Evolutionary conservation across 2,329 filamentous ascomycete species (phyloP), one percentile per base, ranked within the genome.

Genomic region (Drechmeria coniospora): DNA sequence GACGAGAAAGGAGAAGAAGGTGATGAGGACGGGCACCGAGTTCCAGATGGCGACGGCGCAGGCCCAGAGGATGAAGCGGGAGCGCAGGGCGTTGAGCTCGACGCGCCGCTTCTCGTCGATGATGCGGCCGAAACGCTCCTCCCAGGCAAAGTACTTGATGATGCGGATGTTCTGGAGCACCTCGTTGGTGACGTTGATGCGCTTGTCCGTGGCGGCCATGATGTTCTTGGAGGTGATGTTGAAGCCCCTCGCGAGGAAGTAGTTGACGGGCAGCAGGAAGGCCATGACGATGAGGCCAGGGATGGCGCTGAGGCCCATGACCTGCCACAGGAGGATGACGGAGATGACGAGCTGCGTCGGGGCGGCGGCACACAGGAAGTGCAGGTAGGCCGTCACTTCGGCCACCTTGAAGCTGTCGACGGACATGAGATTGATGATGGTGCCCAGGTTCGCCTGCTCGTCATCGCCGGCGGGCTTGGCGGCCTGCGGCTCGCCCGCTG

Each of bases 341-440:
- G 84, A 81, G 25, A 94, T 70, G 25, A 79, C 57, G 21, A 98
- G 68, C 54, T 95, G 86, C 0, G 90, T 80, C 0, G 90, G 90
- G 2, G 87, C 86, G 35, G 79, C 76, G 1, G 86, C 87, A 62
- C 87, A 79, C n/a, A 98, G 62, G 53, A 92, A 98, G 54, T 98
- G 90, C 18, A 98, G 61, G 49, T 98, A 98, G 0, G 87, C 80
- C 21, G 83, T 90, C 33, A 93, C 77, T 49, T 98, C 90, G 36
- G 82, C 80, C 30, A 98, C 83, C 57, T 98, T 98, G 71, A 95
- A 95, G 26, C 87, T 94, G 59, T 98, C 92, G 22, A 98, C 92
- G 8, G 90, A 92, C 90, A 98, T 98, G 39, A 98, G 63, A 52
- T 95, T 98, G 60, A 98, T 98, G 45, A 98, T 94, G n/a, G 90